A percentile compares a stretch with the other conserved stretches of the same genome.
Conservation (phyloP, 2,329 filamentous ascomycete species). For the Akanthomyces uredinophilus region DNA sequence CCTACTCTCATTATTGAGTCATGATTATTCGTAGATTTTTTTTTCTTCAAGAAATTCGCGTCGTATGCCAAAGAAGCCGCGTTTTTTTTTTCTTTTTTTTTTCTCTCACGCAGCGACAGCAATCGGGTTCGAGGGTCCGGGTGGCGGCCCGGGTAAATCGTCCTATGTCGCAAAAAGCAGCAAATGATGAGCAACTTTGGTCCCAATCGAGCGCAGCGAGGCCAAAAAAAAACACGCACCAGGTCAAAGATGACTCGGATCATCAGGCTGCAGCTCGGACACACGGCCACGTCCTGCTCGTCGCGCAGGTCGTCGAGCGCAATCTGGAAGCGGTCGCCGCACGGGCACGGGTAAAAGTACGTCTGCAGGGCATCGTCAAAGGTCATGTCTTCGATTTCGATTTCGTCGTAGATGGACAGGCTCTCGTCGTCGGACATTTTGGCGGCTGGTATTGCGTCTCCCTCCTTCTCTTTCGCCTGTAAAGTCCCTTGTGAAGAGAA, state of each 20-base stretch:
- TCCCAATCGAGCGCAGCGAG: background rate
- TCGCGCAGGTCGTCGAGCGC: constrained; percentile 78
- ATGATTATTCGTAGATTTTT: background rate
- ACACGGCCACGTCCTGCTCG: constrained; percentile 91
- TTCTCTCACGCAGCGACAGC: constrained; percentile 39
- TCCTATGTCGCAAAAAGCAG: constrained; percentile 28
- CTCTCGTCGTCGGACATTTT: constrained; percentile 58
- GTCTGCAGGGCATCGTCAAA: constrained; percentile 77
- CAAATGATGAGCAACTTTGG: too few species aligned
- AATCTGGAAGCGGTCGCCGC: constrained; percentile 95
- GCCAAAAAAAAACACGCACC: constrained; percentile 43
- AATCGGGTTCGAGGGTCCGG: constrained; percentile 29
- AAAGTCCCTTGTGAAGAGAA: background rate
- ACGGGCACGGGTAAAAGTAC: constrained; percentile 95
- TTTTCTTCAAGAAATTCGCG: too few species aligned
- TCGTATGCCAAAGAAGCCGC: too few species aligned
- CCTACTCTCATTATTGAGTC: background rate
- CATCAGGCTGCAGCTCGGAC: constrained; percentile 95
- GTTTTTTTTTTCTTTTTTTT: constrained; percentile 18
- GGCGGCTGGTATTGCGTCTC: background rate
- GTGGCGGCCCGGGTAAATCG: constrained; percentile 38
- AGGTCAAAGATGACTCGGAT: constrained; percentile 89
- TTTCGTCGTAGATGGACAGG: constrained; percentile 86
- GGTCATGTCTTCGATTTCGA: constrained; percentile 98
- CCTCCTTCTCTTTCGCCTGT: background rate